A percentile compares a stretch with the other conserved stretches of the same genome.
Evolutionary conservation across 2,329 filamentous ascomycete species (phyloP).

Genomic region (Colletotrichum chlorophyti): DNA sequence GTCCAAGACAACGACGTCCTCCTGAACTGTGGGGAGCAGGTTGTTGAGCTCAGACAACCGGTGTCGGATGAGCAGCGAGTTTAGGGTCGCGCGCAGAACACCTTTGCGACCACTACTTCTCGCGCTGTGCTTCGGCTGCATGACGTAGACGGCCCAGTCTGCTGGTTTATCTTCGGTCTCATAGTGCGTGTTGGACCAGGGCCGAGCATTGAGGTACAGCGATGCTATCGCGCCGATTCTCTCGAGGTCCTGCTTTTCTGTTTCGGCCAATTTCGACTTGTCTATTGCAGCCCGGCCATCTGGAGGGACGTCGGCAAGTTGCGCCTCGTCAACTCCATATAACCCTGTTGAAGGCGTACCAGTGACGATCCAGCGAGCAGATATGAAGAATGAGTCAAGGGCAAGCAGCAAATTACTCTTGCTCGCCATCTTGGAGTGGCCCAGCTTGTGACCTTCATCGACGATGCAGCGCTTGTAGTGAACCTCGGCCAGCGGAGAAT

Average conservation of each 20-base stretch:
- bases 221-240: conserved; percentile 70
- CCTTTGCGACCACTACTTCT: conserved; percentile 63
- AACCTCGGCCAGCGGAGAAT: conserved; percentile 71
- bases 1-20: conserved; percentile 75
- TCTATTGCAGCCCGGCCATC: background rate
- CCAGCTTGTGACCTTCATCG: conserved; percentile 89
- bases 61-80: conserved; percentile 83
- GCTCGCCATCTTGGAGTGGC: conserved; percentile 62
- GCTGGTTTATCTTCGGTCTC: conserved; percentile 64
- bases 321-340: conserved; percentile 64
- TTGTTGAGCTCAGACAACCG: conserved; percentile 71
- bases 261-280: background rate
- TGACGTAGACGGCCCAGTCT: conserved; percentile 77
- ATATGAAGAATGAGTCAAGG: conserved; percentile 63
- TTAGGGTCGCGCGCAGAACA: conserved; percentile 73
- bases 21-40: conserved; percentile 75
- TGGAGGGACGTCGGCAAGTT: background rate
- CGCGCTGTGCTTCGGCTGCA: conserved; percentile 59
- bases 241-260: conserved; percentile 68
- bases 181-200: conserved; percentile 72
- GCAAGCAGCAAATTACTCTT: conserved; percentile 63
- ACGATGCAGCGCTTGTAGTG: conserved; percentile 91
- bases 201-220: conserved; percentile 77
- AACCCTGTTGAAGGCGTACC: conserved; percentile 88
- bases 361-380: conserved; percentile 86